A percentile compares a stretch with the other conserved stretches of the same genome.
Evolutionary conservation across 208 protist genomes (phyloP).

Genomic region (Wallacemonas collosoma): DNA sequence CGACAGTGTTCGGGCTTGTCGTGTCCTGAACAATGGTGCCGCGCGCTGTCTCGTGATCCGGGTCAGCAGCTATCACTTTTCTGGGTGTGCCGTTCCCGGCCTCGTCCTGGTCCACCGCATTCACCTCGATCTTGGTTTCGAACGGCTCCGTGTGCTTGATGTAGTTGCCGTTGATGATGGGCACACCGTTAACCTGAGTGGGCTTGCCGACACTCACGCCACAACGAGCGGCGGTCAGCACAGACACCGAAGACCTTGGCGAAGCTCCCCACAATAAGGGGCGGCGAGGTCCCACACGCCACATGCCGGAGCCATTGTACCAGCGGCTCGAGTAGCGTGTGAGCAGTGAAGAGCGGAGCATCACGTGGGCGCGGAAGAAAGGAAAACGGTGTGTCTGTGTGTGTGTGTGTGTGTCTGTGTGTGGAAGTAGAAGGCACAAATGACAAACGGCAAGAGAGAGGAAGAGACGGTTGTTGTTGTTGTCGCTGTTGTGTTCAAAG

Average conservation of each 20-base stretch:
- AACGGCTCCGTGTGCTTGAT: conserved; percentile 20
- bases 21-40: conserved; percentile 8
- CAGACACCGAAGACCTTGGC: not conserved
- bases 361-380: too few species aligned
- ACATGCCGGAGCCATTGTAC: too few species aligned
- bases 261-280: too few species aligned
- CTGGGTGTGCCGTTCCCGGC: not conserved
- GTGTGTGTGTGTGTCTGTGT: too few species aligned
- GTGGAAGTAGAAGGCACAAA: too few species aligned
- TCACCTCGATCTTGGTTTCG: conserved; percentile 9
- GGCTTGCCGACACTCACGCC: conserved; percentile 3
- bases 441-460: not conserved
- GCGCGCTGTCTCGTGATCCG: not conserved
- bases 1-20: too few species aligned
- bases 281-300: too few species aligned
- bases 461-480: not conserved
- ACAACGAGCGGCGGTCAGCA: not conserved
- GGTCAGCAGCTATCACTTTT: not conserved
- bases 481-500: too few species aligned
- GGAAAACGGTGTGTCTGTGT: too few species aligned
- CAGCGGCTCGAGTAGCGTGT: too few species aligned
- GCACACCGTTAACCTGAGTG: not conserved
- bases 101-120: not conserved
- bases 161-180: conserved; percentile 17
- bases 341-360: too few species aligned